Base-by-base conservation (phyloP, 176 grass and related monocot genomes). In the Eragrostis curvula region DNA sequence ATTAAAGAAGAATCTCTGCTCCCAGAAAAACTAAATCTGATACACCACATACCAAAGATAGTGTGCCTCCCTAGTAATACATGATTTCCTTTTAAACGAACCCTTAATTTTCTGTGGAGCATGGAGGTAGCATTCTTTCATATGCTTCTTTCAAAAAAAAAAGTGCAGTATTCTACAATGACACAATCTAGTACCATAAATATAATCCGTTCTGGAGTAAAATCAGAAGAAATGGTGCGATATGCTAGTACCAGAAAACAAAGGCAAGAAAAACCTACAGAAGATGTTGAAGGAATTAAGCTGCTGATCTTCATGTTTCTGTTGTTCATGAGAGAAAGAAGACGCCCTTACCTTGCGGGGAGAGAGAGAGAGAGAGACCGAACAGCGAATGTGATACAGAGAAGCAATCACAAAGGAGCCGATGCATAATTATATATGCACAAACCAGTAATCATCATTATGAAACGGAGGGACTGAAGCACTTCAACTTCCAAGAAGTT, bases 141-240 rank as follows among this genome's bases (percentile, higher is more conserved):
- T 66, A 74, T 75, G 73, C 52, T 43, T 75, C 39, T n/a, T 52
- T 73, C 13, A 25, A 11, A 3, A 49, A 49, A n/a, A n/a, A n/a
- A 42, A 58, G 5, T 17, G 28, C 17, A 55, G 32, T n/a, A 55
- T 5, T 2, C 49, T 20, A 13, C 36, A 32, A 75, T 75, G 7
- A 28, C 12, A 8, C 29, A 39, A 39, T 36, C 0, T 30, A 21
- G 29, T 5, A 74, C n/a, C 60, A 13, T 1, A 1, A 63, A 32
- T 51, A 18, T 28, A 71, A 50, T 72, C 70, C 0, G 3, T 63
- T 32, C 5, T 63, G 12, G 60, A 32, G 57, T 9, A n/a, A 24
- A 9, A 25, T 25, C 3, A 27, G 11, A 60, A 9, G 23, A 60
- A 59, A 25, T 60, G 49, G n/a, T 60, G 23, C 30, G 15, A 12